Evolutionary conservation across 75 land plant genomes (phyloP), one percentile per base, ranked within the genome.

Genomic region (Picea sitchensis): DNA sequence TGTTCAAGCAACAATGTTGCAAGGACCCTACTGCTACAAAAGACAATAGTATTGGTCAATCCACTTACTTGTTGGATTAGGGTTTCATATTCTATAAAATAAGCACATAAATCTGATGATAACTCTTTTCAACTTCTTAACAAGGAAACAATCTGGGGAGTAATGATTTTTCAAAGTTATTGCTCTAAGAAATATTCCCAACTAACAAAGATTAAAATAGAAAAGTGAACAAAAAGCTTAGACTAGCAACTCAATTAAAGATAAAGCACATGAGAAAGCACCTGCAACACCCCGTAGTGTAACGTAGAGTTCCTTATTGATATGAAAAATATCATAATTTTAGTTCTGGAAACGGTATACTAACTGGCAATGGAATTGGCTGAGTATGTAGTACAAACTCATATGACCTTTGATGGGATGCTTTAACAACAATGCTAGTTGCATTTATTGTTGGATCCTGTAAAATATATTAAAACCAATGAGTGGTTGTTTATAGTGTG

Each of bases 21-120:
- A 34, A 36, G 41, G 23, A 73, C 58, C 65, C 82, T 81, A 77
- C 58, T 38, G 47, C 47, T 38, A 69, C 1, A 51, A 12, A 58
- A 61, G 17, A 30, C 18, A 69, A 26, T 6, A 4, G 20, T 38
- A 17, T 0, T 38, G 3, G 18, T 69, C 21, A 1, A 69, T 38
- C 34, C 38, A 36, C 18, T 69, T 69, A 69, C 18, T 18, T 17
- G 36, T 32, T 32, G 5, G 30, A 14, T 31, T 14, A 17, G 26
- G 6, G 14, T 65, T 65, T 15, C 32, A 2, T 38, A 38, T 38
- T 38, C 41, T 38, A 38, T 38, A 4, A 38, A 38, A 0, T 38
- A 38, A 38, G 4, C 41, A 38, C 4, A 38, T 4, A 38, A n/a
- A 69, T 5, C 17, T 17, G 8, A 17, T 17, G 18, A 69, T 9